Evolutionary conservation across 139 green algal genomes (phyloP), one percentile per base, ranked within the genome.

Genomic region (Ettlia oleoabundans): DNA sequence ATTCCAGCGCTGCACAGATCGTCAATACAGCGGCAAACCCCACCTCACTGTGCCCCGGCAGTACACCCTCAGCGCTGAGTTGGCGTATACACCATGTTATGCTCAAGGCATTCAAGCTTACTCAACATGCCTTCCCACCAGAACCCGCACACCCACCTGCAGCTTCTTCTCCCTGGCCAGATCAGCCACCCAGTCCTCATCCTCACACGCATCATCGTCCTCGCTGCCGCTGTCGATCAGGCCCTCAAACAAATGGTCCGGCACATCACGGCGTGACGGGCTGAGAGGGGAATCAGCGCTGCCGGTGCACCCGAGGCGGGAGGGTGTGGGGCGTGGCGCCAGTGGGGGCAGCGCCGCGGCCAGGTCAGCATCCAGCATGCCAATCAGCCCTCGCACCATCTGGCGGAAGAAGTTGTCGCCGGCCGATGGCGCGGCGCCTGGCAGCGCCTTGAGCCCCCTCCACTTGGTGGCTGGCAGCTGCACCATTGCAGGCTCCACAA

Each of bases 381-480:
- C 66, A 13, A 89, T 85, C 4, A 73, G 55, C 26, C 66, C 86
- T 2, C 72, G 79, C 55, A 81, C 75, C 58, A 81, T 71, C 24
- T 35, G 35, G 62, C 53, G 67, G 24, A 84, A 84, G 18, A 43
- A 51, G 43, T 70, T 64, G 33, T 42, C 33, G n/a, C 24, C 55
- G 33, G 41, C 55, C 15, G 13, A 28, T 55, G 42, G 79, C 26
- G 71, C 87, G 0, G 85, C 76, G 2, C 70, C 76, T 18, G 87
- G 87, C 53, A 91, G 84, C 73, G 40, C 35, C 64, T 91, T 89
- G 33, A 91, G 77, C 33, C 76, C 84, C 19, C 52, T 35, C 78
- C 78, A 89, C 52, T 71, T 76, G 28, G 68, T 53, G 28, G 43
- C n/a, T 13, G 91, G 90, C 73, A 93, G 52, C 67, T 76, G 47